Conservation (phyloP, 1,139 yeast genomes). For the Blastobotrys indianensis region DNA sequence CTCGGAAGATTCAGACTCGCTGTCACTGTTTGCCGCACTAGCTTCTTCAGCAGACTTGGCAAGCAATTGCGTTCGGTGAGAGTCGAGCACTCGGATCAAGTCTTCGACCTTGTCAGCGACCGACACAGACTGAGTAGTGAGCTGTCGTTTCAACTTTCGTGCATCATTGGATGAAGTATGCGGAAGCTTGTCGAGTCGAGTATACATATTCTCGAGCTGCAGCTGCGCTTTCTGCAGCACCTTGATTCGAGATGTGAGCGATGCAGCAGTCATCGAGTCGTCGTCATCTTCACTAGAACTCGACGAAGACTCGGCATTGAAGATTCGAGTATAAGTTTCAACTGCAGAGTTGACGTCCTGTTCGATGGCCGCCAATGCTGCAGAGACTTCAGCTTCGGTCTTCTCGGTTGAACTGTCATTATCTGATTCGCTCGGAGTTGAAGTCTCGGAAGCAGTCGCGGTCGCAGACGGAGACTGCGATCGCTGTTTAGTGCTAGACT, state of each 20-base stretch:
- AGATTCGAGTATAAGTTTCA: slow-evolving; percentile 22
- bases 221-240: slow-evolving; percentile 24
- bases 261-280: slow-evolving; percentile 8
- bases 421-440: too few relatives aligned
- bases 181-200: slow-evolving; percentile 22
- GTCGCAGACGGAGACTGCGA: too few relatives aligned
- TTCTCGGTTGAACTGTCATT: too few relatives aligned
- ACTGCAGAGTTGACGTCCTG: slow-evolving; percentile 18
- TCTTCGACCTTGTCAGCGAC: slow-evolving; percentile 26
- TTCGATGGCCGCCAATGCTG: slow-evolving; percentile 12
- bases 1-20: slow-evolving; percentile 7
- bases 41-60: slow-evolving; percentile 11
- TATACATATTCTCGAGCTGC: slow-evolving; percentile 22
- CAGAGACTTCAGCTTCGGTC: too few relatives aligned
- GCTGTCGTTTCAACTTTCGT: slow-evolving; percentile 21
- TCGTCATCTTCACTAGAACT: slow-evolving; percentile 14
- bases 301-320: slow-evolving; percentile 15
- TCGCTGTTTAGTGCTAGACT: too few relatives aligned
- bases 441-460: too few relatives aligned
- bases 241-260: slow-evolving; percentile 22
- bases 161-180: slow-evolving; percentile 10
- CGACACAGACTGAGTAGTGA: slow-evolving; percentile 20
- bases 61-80: slow-evolving; percentile 15
- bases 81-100: slow-evolving; percentile 20
- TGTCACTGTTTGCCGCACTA: too few relatives aligned